A percentile compares a stretch with the other conserved stretches of the same genome.
These are phyloP conservation scores for Tetrahymena borealis DNA, from an alignment of 73 alveolate species.

Conservation along the genomic window DNA sequence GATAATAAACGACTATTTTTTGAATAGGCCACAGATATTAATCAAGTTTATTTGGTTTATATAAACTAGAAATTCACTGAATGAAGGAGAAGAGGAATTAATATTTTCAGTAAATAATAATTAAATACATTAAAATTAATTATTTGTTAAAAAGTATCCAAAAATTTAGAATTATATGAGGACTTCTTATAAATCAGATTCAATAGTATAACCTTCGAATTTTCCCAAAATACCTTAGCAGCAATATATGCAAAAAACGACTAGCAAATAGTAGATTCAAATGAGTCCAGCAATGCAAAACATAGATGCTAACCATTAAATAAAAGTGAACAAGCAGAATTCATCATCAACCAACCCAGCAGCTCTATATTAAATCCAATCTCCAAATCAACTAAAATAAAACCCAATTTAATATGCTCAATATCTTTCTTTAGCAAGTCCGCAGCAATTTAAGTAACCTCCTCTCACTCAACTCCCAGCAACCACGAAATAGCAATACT, in stretches of 20 bases:
- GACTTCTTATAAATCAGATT: neutral
- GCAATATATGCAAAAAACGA: neutral
- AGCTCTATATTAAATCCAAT: neutral
- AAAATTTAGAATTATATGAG: no score
- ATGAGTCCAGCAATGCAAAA: neutral
- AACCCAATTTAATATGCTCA: neutral
- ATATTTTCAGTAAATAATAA: no score
- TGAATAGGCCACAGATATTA: no score
- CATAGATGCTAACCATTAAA: neutral
- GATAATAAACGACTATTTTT: no score
- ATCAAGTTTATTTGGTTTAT: no score
- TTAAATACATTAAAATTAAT: no score
- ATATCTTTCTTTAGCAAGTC: neutral
- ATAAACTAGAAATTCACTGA: no score
- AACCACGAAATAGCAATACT: neutral
- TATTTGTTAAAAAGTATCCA: no score
- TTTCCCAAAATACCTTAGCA: neutral
- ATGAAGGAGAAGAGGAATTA: no score
- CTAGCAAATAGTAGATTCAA: neutral
- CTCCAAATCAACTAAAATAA: neutral
- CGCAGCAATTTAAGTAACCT: neutral
- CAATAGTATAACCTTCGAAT: neutral
- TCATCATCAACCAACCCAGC: neutral
- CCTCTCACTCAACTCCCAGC: neutral
- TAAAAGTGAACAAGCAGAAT: no score